A percentile compares a stretch with the other conserved stretches of the same genome.
Evolutionary conservation across 768 basidiomycete species (phyloP).

Genomic region (Sarcomyxa edulis): DNA sequence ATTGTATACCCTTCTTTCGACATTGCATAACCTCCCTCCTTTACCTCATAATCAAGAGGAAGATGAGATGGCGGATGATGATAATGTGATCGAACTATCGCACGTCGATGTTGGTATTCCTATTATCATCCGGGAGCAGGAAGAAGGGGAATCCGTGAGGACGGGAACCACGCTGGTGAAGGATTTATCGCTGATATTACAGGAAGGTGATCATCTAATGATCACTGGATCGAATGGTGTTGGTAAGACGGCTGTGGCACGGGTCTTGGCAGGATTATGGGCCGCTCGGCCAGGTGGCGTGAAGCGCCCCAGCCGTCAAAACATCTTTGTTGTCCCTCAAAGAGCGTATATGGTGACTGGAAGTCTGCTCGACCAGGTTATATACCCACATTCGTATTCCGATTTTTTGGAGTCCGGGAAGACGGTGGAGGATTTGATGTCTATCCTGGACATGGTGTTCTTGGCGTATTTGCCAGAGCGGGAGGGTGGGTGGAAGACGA

Average conservation of each 20-base stretch:
- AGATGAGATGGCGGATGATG: constrained; percentile 16
- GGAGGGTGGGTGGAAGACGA: constrained; percentile 85
- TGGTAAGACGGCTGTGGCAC: constrained; percentile 85
- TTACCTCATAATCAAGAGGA: constrained; percentile 34
- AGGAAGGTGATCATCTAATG: constrained; percentile 80
- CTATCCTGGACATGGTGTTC: constrained; percentile 77
- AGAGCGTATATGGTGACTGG: constrained; percentile 90
- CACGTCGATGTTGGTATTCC: constrained; percentile 74
- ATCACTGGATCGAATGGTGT: constrained; percentile 93
- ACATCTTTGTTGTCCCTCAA: constrained; percentile 87
- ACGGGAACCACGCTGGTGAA: constrained; percentile 46
- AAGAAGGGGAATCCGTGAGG: constrained; percentile 15
- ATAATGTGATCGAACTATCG: constrained; percentile 52
- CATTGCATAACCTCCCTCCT: constrained; percentile 68
- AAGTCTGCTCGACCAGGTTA: constrained; percentile 86
- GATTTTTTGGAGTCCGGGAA: constrained; percentile 58
- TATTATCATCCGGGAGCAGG: constrained; percentile 9
- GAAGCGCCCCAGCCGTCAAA: constrained; percentile 34
- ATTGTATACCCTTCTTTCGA: constrained; percentile 83
- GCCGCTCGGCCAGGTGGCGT: constrained; percentile 51
- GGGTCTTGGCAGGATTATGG: constrained; percentile 90
- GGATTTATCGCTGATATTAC: constrained; percentile 59
- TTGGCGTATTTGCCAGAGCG: constrained; percentile 79
- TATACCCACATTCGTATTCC: constrained; percentile 85
- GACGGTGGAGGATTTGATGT: constrained; percentile 65